phyloP scores from a whole-genome alignment of 352 stramenopile species.

The Phytophthora pseudosyringae region DNA sequence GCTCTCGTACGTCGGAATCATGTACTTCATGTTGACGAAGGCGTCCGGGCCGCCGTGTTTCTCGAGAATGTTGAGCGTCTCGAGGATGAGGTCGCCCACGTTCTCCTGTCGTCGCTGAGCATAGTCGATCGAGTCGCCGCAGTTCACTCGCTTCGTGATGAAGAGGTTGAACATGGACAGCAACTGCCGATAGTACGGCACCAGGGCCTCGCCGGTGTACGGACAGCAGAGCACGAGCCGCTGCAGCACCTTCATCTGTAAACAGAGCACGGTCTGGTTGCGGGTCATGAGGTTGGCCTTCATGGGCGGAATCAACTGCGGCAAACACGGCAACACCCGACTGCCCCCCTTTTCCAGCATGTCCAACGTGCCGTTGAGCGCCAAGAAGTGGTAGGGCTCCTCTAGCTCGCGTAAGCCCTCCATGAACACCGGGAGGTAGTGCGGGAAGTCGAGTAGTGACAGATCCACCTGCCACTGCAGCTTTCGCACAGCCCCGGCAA shows the following conservation, averaged over 20 bases:
- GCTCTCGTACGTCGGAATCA: slow-evolving; percentile 96
- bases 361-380: slow-evolving; percentile 79
- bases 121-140: slow-evolving; percentile 94
- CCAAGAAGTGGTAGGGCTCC: slow-evolving; percentile 87
- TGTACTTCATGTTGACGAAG: slow-evolving; percentile 97
- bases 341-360: slow-evolving; percentile 81
- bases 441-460: slow-evolving; percentile 77
- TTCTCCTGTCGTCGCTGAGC: slow-evolving; percentile 89
- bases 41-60: slow-evolving; percentile 83
- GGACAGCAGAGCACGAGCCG: slow-evolving; percentile 69
- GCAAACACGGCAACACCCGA: slow-evolving; percentile 62
- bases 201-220: slow-evolving; percentile 88
- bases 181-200: slow-evolving; percentile 93
- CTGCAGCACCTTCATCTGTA: slow-evolving; percentile 83
- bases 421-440: slow-evolving; percentile 94
- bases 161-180: slow-evolving; percentile 94
- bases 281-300: slow-evolving; percentile 90
- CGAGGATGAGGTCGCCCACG: slow-evolving; percentile 88
- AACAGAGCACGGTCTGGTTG: slow-evolving; percentile 71
- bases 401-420: slow-evolving; percentile 90
- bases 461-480: slow-evolving; percentile 75
- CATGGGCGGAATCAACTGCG: slow-evolving; percentile 68
- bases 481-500: slow-evolving; percentile 76
- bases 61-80: slow-evolving; percentile 92
- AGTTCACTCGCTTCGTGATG: slow-evolving; percentile 92